Base-by-base conservation (phyloP, 192 early-diverging fungal genomes). In the Coemansia sp. region DNA sequence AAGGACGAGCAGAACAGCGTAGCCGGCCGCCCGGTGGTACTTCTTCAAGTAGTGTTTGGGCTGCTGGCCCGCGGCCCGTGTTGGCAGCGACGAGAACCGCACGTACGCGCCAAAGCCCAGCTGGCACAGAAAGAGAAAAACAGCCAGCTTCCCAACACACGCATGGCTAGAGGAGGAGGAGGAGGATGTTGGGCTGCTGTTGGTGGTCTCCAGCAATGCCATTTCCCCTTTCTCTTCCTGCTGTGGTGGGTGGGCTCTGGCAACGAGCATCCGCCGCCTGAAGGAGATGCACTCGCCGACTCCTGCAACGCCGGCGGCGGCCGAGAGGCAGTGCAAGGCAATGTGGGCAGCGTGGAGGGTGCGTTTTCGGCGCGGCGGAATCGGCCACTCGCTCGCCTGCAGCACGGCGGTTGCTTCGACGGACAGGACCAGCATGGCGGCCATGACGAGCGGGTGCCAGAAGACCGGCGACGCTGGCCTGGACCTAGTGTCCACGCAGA, bases 371-470 rank as follows among this genome's bases (percentile, higher is more conserved):
- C 12, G 10, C 5, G 52, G 19, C 0, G 68, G 59, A 42, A 54
- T 7, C 18, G 74, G 53, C 68, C 74, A 73, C 2, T 49, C 56
- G 23, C 56, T n/a, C 42, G 48, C 56, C 44, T 81, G 79, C 8
- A 70, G 26, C 0, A 70, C 21, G 11, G 61, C 49, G 0, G 52
- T 49, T 9, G 61, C 69, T 42, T 76, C 74, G 6, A 70, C 72
- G 18, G 65, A 50, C 32, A 70, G 6, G 1, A 70, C 48, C 10
- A 81, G 62, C 61, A 72, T 63, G 5, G 56, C 42, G 43, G 67
- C 64, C 79, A 73, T 72, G 16, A 81, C 45, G 2, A 62, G 44
- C 15, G 70, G 68, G 32, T 81, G 79, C 67, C 67, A 81, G 4
- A 50, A 39, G 43, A 81, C 63, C 32, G 43, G 39, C 21, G 45